These are phyloP conservation scores for Pholiota adiposa DNA, from an alignment of 1,284 basidiomycete genomes.

Conservation along the genomic window DNA sequence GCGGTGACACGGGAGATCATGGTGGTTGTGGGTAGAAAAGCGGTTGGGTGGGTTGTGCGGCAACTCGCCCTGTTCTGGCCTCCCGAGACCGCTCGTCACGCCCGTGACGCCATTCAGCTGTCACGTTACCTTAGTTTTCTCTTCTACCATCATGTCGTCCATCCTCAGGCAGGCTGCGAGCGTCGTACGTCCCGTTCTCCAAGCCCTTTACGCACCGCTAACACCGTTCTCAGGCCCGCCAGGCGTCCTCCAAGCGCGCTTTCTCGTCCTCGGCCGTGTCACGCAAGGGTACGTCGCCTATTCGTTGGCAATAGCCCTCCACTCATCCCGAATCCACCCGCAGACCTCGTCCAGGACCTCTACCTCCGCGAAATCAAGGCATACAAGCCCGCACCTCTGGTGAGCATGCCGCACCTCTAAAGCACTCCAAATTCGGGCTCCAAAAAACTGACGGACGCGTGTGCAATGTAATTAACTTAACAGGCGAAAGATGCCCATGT, in stretches of 20 bases:
- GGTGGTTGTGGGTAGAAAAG: slow-evolving; percentile 45
- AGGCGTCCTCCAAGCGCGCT: slow-evolving; percentile 52
- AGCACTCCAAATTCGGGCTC: background rate
- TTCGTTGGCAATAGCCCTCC: slow-evolving; percentile 12
- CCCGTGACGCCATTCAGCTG: slow-evolving; percentile 16
- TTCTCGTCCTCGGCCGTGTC: slow-evolving; percentile 68
- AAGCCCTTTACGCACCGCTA: background rate
- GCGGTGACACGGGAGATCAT: slow-evolving; percentile 44
- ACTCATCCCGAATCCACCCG: slow-evolving; percentile 44
- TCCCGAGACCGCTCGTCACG: slow-evolving; percentile 4
- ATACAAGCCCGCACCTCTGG: slow-evolving; percentile 75
- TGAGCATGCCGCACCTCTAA: slow-evolving; percentile 29
- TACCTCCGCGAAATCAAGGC: slow-evolving; percentile 90
- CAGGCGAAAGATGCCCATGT: slow-evolving; percentile 87
- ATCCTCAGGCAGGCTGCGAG: slow-evolving; percentile 65
- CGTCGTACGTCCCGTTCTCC: slow-evolving; percentile 16
- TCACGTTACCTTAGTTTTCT: slow-evolving; percentile 44
- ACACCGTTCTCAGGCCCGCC: slow-evolving; percentile 34
- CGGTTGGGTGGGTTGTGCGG: slow-evolving; percentile 5
- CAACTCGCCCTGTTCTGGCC: background rate
- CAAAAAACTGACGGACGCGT: background rate
- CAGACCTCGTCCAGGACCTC: slow-evolving; percentile 92
- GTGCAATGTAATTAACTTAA: slow-evolving; percentile 8
- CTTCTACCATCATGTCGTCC: slow-evolving; percentile 57
- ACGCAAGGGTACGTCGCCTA: slow-evolving; percentile 65